Percentiles rank a stretch among this genome's conserved stretches.
Evolutionary conservation across 1,284 basidiomycete species (phyloP).

Genomic region (Testicularia cyperi): DNA sequence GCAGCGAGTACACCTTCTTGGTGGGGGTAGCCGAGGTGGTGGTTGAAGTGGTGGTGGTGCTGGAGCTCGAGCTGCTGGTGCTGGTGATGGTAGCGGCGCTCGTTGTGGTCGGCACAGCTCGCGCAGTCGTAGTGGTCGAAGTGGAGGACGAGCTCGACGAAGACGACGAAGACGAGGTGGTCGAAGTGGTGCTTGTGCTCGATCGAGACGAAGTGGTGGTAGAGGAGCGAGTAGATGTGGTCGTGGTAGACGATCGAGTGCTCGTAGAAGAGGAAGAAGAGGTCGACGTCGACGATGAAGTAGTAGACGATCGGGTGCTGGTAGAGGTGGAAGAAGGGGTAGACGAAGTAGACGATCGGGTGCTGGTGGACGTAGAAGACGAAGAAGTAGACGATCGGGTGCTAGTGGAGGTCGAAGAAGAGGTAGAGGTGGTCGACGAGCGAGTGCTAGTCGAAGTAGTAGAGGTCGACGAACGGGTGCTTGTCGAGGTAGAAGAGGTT

Average conservation of each 20-base stretch:
- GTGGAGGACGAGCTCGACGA: too few relatives aligned
- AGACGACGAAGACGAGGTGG: too few relatives aligned
- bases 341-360: neutral
- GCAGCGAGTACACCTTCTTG: conserved; percentile 25
- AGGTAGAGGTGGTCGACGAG: neutral
- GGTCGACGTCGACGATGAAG: conserved; percentile 2
- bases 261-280: neutral
- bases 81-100: neutral
- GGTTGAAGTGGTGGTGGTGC: conserved; percentile 2
- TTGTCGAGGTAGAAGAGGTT: conserved; percentile 2
- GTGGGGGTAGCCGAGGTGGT: conserved; percentile 13
- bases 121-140: neutral
- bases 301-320: neutral
- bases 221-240: neutral
- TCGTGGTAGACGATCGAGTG: neutral
- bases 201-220: neutral
- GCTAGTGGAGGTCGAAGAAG: neutral
- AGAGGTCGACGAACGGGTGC: conserved; percentile 1
- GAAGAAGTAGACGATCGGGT: conserved; percentile 1
- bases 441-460: neutral
- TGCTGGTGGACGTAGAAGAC: neutral
- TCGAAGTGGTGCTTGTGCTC: neutral
- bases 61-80: neutral
- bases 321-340: neutral
- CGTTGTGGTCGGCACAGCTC: neutral